Evolutionary conservation across 345 rosid genomes (phyloP), one percentile per base, ranked within the genome.

Genomic region (Lagerstroemia speciosa): DNA sequence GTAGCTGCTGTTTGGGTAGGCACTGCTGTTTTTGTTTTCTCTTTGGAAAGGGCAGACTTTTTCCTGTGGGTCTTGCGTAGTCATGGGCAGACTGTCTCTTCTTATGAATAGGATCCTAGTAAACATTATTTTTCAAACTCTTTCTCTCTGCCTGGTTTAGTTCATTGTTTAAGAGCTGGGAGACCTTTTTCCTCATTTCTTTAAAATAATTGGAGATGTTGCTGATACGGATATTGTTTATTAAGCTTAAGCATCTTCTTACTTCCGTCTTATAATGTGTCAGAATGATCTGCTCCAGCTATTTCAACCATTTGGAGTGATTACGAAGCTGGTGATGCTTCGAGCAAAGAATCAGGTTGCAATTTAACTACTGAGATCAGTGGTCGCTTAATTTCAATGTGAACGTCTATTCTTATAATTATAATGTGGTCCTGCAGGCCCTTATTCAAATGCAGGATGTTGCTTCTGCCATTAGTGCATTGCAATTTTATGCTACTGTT

Each of bases 381-480:
- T 40, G 31, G 27, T 64, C 27, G 4, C 50, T 20, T 65, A 45
- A 36, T 37, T 15, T 24, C 15, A 32, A 8, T 24, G 5, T 26
- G 52, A 2, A 19, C 0, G 4, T 65, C 19, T 40, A 32, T 9
- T 24, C 26, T 37, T 37, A 6, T 55, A 24, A 55, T 30, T 26
- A 11, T 58, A 6, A 16, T 17, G 15, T 77, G 65, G 9, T 50
- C 53, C 0, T 74, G 72, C 82, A 94, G 99, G 98, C 99, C 77
- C 98, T 94, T 71, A 86, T 94, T 61, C 99, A 94, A 74, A 89
- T 94, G 98, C 97, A 94, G 86, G 98, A 94, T 82, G 78, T 94
- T 74, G 76, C 95, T 73, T 74, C 99, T 65, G 97, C 98, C 33
- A 71, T 89, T 62, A 88, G 72, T 79, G 99, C 99, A 50, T 65